phyloP scores from a whole-genome alignment of 2,329 filamentous ascomycete genomes.

The Myriosclerotinia scirpicola region DNA sequence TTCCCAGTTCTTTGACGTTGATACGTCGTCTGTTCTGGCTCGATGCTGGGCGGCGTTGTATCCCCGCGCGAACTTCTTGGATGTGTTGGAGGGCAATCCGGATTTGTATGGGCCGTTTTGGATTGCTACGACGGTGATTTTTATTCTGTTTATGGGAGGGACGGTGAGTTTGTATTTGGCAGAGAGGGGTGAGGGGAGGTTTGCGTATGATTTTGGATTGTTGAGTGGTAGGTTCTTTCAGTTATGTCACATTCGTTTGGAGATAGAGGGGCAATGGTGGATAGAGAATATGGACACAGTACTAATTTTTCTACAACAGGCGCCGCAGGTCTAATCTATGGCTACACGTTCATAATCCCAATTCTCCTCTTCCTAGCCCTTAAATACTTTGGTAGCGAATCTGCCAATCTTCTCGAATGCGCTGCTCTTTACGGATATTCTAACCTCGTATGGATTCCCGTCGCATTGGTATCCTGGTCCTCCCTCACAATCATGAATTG shows the following conservation, averaged over 20 bases:
- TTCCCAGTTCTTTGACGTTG: constrained; percentile 97
- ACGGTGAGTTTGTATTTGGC: constrained; percentile 91
- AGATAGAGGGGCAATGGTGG: neutral
- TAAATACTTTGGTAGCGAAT: constrained; percentile 93
- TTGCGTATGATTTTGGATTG: constrained; percentile 88
- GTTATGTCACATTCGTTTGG: neutral
- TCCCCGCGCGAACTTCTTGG: constrained; percentile 91
- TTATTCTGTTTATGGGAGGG: constrained; percentile 92
- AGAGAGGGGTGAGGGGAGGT: constrained; percentile 64
- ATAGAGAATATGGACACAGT: too few relatives aligned
- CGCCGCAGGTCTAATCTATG: constrained; percentile 89
- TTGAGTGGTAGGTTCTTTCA: constrained; percentile 63
- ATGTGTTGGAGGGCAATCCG: constrained; percentile 94
- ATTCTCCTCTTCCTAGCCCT: constrained; percentile 82
- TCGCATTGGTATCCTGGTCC: constrained; percentile 89
- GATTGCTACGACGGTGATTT: constrained; percentile 96
- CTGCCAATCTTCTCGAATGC: constrained; percentile 90
- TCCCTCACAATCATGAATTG: constrained; percentile 86
- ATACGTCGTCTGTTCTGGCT: constrained; percentile 83
- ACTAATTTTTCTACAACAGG: constrained; percentile 46
- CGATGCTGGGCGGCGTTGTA: constrained; percentile 88
- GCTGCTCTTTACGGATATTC: constrained; percentile 94
- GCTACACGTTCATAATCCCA: constrained; percentile 87
- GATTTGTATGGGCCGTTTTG: constrained; percentile 97
- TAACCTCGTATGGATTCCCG: constrained; percentile 96